Base-by-base conservation (phyloP, 129 eudicot genomes). In the Tagetes erecta region DNA sequence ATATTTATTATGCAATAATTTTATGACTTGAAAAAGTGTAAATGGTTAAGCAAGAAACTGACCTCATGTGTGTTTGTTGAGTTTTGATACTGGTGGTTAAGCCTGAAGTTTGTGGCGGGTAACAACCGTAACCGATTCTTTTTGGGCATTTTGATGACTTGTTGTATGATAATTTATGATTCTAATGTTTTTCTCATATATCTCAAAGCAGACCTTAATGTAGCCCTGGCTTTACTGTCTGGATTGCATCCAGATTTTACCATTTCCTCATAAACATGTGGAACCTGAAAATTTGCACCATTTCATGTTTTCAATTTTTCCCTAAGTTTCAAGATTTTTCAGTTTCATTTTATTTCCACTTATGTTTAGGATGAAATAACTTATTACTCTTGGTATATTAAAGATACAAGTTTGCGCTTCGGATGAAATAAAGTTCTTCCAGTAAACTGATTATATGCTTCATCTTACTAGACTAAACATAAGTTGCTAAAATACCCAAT, bases 211-310 rank as follows among this genome's bases (percentile, higher is more conserved):
- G 98, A 94, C 53, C 98, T 85, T 74, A 94, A 74, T 80, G 90
- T 94, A 46, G 97, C 92, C 85, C 97, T 83, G 62, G 98, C 95
- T 86, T 94, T 94, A 75, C 88, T 80, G 45, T 94, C 98, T 40
- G 98, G 98, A 44, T 77, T 72, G 80, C 97, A 90, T 56, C 98
- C 98, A 47, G 89, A 84, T 64, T 73, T 72, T 13, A 94, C 87
- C 98, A 94, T 90, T 83, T 94, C 96, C 83, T 94, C 98, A 60
- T 83, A 94, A 50, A 94, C 97, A 50, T 81, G 81, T 35, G 98
- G 98, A 64, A 94, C 97, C 98, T 94, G 88, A 81, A 82, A 85
- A 11, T 53, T 67, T 8, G 49, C 62, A 63, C 31, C 65, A 14
- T 56, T 74, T 68, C 74, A 67, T 58, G 9, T 67, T 41, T 3